A percentile compares a stretch with the other conserved stretches of the same genome.
phyloP scores from a whole-genome alignment of 345 rosid species.

The Physaria fendleri region DNA sequence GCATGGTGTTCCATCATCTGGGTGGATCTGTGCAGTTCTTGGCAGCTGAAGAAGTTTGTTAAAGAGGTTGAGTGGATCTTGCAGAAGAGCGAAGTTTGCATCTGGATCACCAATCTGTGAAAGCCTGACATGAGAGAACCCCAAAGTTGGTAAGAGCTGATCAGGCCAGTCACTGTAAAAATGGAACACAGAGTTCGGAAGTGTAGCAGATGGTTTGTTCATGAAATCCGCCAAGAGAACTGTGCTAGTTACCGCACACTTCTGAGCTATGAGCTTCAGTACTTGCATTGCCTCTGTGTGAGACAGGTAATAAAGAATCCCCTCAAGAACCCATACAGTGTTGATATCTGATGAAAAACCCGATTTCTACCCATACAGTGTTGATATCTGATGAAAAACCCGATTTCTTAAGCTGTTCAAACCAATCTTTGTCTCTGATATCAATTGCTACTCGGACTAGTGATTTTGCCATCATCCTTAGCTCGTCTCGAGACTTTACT shows the following conservation, averaged over 20 bases:
- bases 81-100: constrained; percentile 79
- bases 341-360: constrained; percentile 60
- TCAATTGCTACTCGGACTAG: constrained; percentile 72
- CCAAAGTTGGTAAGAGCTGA: constrained; percentile 72
- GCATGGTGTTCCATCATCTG: constrained; percentile 92
- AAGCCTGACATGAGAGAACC: constrained; percentile 75
- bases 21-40: constrained; percentile 61
- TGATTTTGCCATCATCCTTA: constrained; percentile 58
- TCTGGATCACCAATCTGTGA: constrained; percentile 94
- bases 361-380: constrained; percentile 79
- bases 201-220: constrained; percentile 73
- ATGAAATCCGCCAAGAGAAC: constrained; percentile 93
- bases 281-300: constrained; percentile 83
- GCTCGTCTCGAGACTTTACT: constrained; percentile 35
- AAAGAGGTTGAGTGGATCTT: constrained; percentile 70
- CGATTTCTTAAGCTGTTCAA: constrained; percentile 60
- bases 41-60: constrained; percentile 78
- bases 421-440: constrained; percentile 65
- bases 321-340: constrained; percentile 93
- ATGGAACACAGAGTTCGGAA: constrained; percentile 62
- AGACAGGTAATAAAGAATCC: constrained; percentile 80
- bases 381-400: constrained; percentile 60
- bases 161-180: constrained; percentile 98
- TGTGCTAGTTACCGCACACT: constrained; percentile 50
- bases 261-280: constrained; percentile 70